These are phyloP conservation scores for Phytophthora fragariaefolia DNA, from an alignment of 352 stramenopile species.

Conservation along the genomic window DNA sequence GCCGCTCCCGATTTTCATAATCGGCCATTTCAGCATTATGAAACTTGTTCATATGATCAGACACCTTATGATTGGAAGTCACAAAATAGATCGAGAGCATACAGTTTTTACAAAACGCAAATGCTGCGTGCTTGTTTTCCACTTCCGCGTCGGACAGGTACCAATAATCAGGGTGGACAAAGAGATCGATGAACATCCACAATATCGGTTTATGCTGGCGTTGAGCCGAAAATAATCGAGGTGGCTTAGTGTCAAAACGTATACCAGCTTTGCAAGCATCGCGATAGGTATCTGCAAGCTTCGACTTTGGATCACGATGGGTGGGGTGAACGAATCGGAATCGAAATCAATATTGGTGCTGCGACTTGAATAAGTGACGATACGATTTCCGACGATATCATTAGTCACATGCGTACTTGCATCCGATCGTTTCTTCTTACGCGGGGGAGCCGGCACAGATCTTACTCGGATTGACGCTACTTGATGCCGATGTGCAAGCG, in stretches of 20 bases:
- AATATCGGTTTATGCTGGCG: neutral
- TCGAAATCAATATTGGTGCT: too few relatives aligned
- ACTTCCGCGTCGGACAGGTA: neutral
- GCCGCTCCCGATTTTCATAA: neutral
- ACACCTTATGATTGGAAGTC: neutral
- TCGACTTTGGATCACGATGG: constrained; percentile 23
- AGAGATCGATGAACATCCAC: neutral
- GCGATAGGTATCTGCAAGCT: neutral
- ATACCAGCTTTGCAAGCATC: neutral
- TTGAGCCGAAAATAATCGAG: neutral
- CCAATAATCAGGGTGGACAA: neutral
- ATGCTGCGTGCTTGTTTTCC: neutral
- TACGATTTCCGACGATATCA: too few relatives aligned
- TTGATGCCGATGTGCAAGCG: too few relatives aligned
- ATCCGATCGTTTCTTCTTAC: too few relatives aligned
- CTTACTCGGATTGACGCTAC: too few relatives aligned
- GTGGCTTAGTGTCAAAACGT: neutral
- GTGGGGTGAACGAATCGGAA: too few relatives aligned
- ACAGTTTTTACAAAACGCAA: neutral
- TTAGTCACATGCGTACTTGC: too few relatives aligned
- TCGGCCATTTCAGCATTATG: neutral
- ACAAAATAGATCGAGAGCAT: neutral
- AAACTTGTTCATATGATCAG: neutral
- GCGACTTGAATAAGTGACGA: too few relatives aligned
- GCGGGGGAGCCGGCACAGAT: too few relatives aligned